Conservation (phyloP, 306 rosid genomes). For the Castanopsis chinensis region DNA sequence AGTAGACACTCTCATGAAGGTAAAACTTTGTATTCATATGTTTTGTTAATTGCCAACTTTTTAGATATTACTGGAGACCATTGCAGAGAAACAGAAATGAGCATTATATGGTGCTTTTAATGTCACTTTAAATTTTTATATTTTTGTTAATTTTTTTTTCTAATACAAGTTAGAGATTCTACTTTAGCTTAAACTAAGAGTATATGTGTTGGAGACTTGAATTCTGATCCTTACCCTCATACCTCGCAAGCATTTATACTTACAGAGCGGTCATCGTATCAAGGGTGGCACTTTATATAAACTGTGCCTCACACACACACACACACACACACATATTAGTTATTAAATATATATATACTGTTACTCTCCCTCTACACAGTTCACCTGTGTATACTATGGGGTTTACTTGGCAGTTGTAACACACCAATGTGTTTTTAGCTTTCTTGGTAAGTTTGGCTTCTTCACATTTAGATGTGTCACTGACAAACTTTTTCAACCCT, state of each 20-base stretch:
- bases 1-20: conserved; percentile 72
- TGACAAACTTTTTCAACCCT: not conserved
- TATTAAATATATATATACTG: not conserved
- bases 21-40: not conserved
- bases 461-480: not conserved
- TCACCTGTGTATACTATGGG: no score
- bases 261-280: accelerated
- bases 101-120: not conserved
- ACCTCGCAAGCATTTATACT: no score
- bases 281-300: no score
- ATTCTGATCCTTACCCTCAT: accelerated
- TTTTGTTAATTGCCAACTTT: not conserved
- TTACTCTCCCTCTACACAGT: not conserved
- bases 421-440: not conserved
- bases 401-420: no score
- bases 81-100: not conserved
- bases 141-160: no score
- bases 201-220: no score
- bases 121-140: not conserved
- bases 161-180: no score
- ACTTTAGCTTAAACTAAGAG: no score
- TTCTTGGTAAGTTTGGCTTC: not conserved
- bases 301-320: no score
- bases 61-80: not conserved
- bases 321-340: no score